Evolutionary conservation across 2,329 filamentous ascomycete genomes (phyloP).

Genomic region (Xylaria sp.): DNA sequence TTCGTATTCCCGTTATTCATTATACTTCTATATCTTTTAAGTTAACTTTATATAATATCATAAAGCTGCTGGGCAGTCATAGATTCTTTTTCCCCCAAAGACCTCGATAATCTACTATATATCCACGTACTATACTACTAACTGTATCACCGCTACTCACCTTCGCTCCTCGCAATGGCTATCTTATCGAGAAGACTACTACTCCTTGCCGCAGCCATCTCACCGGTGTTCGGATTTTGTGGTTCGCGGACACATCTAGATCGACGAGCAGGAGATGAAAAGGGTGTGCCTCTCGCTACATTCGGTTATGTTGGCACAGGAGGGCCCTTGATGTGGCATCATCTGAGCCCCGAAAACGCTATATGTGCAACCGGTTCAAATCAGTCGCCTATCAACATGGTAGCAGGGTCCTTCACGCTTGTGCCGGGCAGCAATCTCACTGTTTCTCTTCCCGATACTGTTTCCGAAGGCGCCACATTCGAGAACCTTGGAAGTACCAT

Average conservation of each 20-base stretch:
- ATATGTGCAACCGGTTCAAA: slow-evolving; percentile 62
- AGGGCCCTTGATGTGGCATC: slow-evolving; percentile 52
- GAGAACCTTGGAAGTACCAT: slow-evolving; percentile 69
- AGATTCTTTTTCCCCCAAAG: neutral
- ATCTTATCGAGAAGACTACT: slow-evolving; percentile 37
- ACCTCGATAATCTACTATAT: neutral
- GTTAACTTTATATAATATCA: neutral
- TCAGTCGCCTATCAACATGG: slow-evolving; percentile 70
- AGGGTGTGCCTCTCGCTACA: slow-evolving; percentile 45
- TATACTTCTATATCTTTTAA: neutral
- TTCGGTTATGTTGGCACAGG: slow-evolving; percentile 49
- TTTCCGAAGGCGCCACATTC: slow-evolving; percentile 57
- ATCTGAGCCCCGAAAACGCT: slow-evolving; percentile 55
- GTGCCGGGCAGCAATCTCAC: slow-evolving; percentile 49
- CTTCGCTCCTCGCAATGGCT: slow-evolving; percentile 35
- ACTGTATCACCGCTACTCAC: neutral
- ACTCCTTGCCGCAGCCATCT: slow-evolving; percentile 44
- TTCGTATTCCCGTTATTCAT: neutral
- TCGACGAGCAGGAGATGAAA: slow-evolving; percentile 45
- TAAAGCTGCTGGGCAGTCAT: slow-evolving; percentile 20
- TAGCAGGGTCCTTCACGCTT: slow-evolving; percentile 50
- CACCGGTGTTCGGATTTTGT: slow-evolving; percentile 47
- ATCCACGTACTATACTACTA: neutral
- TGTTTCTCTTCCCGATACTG: slow-evolving; percentile 56
- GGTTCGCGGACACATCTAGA: slow-evolving; percentile 49